These are phyloP conservation scores for Auxenochlorella pyrenoidosa DNA, from an alignment of 139 green algal genomes.

Conservation along the genomic window DNA sequence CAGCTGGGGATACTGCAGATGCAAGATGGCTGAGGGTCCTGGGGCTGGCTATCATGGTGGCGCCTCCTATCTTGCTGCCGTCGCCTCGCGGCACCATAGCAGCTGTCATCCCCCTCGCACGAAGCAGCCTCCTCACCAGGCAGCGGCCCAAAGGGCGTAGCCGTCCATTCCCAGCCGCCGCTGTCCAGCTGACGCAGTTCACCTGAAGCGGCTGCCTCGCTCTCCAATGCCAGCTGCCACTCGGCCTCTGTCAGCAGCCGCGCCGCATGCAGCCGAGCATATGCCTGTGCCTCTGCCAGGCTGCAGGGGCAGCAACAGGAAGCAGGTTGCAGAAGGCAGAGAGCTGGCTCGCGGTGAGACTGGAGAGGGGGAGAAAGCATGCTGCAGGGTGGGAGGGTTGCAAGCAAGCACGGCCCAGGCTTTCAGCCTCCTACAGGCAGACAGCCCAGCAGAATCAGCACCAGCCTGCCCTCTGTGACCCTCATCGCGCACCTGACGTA, in stretches of 20 bases:
- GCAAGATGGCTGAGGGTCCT: too few relatives aligned
- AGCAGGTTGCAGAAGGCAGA: neutral
- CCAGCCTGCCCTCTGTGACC: too few relatives aligned
- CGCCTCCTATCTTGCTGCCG: too few relatives aligned
- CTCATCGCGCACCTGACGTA: conserved; percentile 1
- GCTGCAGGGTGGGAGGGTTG: neutral
- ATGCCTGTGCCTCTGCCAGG: conserved; percentile 66
- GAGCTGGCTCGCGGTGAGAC: neutral
- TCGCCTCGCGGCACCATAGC: too few relatives aligned
- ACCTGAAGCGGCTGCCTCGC: neutral
- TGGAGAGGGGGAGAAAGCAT: too few relatives aligned
- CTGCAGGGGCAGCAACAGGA: conserved; percentile 34
- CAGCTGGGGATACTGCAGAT: too few relatives aligned
- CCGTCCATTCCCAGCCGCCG: conserved; percentile 74
- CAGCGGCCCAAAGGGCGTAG: conserved; percentile 55
- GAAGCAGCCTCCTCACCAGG: conserved; percentile 5
- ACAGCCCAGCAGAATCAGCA: too few relatives aligned
- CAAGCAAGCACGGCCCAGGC: too few relatives aligned
- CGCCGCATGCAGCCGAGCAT: conserved; percentile 28
- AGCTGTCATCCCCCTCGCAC: neutral
- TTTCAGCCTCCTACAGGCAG: too few relatives aligned
- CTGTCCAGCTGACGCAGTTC: conserved; percentile 27
- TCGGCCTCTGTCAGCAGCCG: conserved; percentile 70
- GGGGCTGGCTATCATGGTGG: too few relatives aligned
- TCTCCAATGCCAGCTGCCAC: conserved; percentile 35